phyloP scores from a whole-genome alignment of 352 stramenopile species.

The Phytophthora vignae region DNA sequence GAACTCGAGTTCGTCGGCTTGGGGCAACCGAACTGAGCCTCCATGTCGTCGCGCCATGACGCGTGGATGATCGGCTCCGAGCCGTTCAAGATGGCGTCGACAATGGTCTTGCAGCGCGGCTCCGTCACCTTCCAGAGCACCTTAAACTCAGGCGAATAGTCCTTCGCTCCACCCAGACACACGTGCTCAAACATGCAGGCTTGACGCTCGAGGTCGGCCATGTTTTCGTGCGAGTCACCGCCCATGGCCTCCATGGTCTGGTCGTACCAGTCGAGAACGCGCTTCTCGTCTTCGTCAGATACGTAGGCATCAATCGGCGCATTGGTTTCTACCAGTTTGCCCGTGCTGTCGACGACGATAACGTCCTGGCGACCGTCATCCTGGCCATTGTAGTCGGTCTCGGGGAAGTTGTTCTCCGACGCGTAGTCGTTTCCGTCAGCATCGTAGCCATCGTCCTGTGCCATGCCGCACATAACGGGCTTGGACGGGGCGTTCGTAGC shows the following conservation, averaged over 20 bases:
- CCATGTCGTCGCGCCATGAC: constrained; percentile 44
- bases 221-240: constrained; percentile 33
- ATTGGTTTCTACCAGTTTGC: constrained; percentile 13
- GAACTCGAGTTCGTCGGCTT: constrained; percentile 18
- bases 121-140: constrained; percentile 36
- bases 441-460: constrained; percentile 18
- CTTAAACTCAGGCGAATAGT: constrained; percentile 57
- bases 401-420: constrained; percentile 38
- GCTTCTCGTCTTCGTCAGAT: constrained; percentile 31
- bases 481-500: constrained; percentile 11
- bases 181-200: constrained; percentile 52
- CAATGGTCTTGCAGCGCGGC: constrained; percentile 47
- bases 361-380: constrained; percentile 35
- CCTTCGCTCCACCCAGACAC: constrained; percentile 43
- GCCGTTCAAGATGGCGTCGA: constrained; percentile 41
- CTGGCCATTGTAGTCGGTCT: constrained; percentile 31
- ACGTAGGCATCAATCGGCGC: constrained; percentile 27
- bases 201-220: constrained; percentile 56
- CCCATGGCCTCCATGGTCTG: constrained; percentile 35
- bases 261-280: constrained; percentile 45
- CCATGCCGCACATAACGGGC: neutral
- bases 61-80: constrained; percentile 33
- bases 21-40: constrained; percentile 45
- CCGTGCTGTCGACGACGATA: constrained; percentile 23
- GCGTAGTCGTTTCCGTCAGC: constrained; percentile 24